Evolutionary conservation across 2,329 filamentous ascomycete genomes (phyloP).

Genomic region (Diplodia intermedia): DNA sequence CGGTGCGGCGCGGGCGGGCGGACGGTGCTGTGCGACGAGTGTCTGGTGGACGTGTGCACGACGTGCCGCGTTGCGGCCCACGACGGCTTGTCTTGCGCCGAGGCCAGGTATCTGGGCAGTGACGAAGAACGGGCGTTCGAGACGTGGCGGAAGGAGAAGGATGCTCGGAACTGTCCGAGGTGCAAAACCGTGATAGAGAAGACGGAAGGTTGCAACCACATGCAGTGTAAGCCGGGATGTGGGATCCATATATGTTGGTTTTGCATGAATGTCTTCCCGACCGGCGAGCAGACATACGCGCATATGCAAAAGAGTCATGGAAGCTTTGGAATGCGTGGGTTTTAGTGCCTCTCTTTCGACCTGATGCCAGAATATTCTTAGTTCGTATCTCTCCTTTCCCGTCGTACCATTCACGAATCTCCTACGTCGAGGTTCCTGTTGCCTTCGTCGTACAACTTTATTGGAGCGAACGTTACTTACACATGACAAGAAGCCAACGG

Average conservation of each 20-base stretch:
- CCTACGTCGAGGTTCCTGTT: too few relatives aligned
- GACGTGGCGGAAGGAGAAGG: not conserved
- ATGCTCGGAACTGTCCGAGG: not conserved
- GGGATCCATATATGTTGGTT: not conserved
- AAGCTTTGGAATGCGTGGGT: too few relatives aligned
- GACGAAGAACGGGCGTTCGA: not conserved
- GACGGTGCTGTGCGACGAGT: not conserved
- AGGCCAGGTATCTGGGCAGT: not conserved
- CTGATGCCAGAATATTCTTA: too few relatives aligned
- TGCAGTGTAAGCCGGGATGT: not conserved
- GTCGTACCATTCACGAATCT: too few relatives aligned
- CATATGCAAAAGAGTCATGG: too few relatives aligned
- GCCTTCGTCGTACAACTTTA: too few relatives aligned
- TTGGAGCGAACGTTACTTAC: too few relatives aligned
- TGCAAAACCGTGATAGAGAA: not conserved
- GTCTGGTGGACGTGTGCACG: not conserved
- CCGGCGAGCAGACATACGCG: not conserved
- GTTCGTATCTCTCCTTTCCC: too few relatives aligned
- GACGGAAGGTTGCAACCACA: not conserved
- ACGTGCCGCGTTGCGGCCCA: not conserved
- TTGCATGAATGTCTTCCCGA: not conserved
- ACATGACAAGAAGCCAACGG: too few relatives aligned
- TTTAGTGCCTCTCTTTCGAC: too few relatives aligned
- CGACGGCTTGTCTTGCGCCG: not conserved
- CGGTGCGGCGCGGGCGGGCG: not conserved